Conservation (phyloP, 495 filamentous ascomycete species). For the Tuber umbilicatum region DNA sequence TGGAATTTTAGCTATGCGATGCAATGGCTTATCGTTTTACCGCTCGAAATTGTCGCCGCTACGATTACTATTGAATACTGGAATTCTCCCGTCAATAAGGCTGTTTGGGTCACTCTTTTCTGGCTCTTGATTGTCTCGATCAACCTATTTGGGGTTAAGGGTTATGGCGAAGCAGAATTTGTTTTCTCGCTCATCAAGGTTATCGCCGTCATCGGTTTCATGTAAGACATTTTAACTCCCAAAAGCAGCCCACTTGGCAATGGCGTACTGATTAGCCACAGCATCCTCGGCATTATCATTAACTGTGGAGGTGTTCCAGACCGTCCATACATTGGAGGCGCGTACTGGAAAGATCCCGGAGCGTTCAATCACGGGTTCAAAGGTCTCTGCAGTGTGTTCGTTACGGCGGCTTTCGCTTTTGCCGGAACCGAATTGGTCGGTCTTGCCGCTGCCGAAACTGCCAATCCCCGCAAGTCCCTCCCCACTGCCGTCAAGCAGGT, state of each 20-base stretch:
- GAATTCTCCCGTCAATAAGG: slow-evolving; percentile 59
- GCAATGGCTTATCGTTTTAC: slow-evolving; percentile 85
- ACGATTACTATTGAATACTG: slow-evolving; percentile 85
- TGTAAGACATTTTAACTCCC: slow-evolving; percentile 50
- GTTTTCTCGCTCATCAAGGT: slow-evolving; percentile 82
- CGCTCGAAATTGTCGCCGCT: slow-evolving; percentile 84
- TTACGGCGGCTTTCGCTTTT: slow-evolving; percentile 88
- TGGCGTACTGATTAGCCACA: slow-evolving; percentile 33
- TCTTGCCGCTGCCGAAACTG: slow-evolving; percentile 79
- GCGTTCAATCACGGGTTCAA: slow-evolving; percentile 92
- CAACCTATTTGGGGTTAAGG: slow-evolving; percentile 80
- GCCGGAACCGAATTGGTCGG: slow-evolving; percentile 91
- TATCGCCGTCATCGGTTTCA: slow-evolving; percentile 77
- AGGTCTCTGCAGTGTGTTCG: slow-evolving; percentile 86
- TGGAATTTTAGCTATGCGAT: slow-evolving; percentile 61
- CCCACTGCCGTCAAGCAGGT: slow-evolving; percentile 87
- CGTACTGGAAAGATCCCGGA: slow-evolving; percentile 75
- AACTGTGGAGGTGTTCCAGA: slow-evolving; percentile 70
- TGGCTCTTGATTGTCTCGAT: slow-evolving; percentile 65
- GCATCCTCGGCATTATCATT: slow-evolving; percentile 70
- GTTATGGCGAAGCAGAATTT: slow-evolving; percentile 89
- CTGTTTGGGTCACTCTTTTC: slow-evolving; percentile 82
- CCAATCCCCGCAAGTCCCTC: slow-evolving; percentile 77
- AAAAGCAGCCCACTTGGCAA: not conserved
- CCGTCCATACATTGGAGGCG: slow-evolving; percentile 75